Base-by-base conservation (phyloP, 2,329 filamentous ascomycete species). In the Exophiala sideris region DNA sequence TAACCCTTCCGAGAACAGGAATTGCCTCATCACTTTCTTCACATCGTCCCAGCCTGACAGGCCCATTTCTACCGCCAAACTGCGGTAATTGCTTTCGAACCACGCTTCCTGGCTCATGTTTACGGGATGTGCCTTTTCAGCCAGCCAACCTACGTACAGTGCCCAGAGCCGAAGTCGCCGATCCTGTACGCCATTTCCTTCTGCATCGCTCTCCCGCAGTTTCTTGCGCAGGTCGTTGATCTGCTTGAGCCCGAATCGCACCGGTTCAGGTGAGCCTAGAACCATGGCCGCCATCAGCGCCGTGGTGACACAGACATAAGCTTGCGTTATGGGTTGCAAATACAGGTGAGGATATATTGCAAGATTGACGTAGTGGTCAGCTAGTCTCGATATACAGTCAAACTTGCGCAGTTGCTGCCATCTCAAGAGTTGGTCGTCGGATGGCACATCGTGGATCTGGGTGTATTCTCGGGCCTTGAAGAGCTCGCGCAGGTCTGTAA, bases 271-370 rank as follows among this genome's bases (percentile, higher is more conserved):
- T 18, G 56, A 58, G 3, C 59, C 61, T 14, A 63, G 29, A 3
- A 61, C 55, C 57, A 61, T 60, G 39, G 56, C 54, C 2, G 54
- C 36, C 45, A 63, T 54, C 50, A 61, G 34, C 16, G 56, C 59
- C 21, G 56, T 54, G 6, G 54, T 57, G 9, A 53, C 24, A 33
- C 58, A 61, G 11, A 50, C 41, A 29, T 57, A 59, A 10, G 52
- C 53, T 39, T 60, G 61, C 9, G 55, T 53, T n/a, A 56, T 44
- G 7, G 61, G 59, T 14, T 47, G 53, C 16, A 45, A 35, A 33
- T 56, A 61, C 24, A 61, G 49, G 42, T 63, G 61, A 36, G 57
- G 58, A 50, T 63, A 63, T 24, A 61, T 61, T 16, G 59, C 41
- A 7, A 63, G 42, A 39, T 56, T 58, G 34, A 59, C 52, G 16